A percentile compares a stretch with the other conserved stretches of the same genome.
Conservation (phyloP, 306 rosid genomes). For the Medicago lupulina region DNA sequence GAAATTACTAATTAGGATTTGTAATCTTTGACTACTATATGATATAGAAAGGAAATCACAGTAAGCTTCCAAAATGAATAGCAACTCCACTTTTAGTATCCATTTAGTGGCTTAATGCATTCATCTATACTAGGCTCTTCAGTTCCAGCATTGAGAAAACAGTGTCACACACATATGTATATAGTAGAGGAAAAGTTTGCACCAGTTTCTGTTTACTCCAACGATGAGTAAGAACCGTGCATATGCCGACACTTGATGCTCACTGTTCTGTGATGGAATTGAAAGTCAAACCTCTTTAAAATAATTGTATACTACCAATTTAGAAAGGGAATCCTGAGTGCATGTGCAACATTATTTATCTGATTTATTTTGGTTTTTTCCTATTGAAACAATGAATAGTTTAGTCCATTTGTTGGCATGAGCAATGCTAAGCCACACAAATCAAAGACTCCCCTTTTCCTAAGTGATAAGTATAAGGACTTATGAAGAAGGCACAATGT, state of each 20-base stretch:
- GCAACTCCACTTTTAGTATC: slow-evolving; percentile 59
- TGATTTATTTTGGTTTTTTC: slow-evolving; percentile 33
- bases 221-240: slow-evolving; percentile 36
- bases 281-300: slow-evolving; percentile 11
- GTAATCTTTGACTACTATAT: slow-evolving; percentile 38
- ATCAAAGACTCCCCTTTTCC: slow-evolving; percentile 6
- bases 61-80: slow-evolving; percentile 73
- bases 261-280: slow-evolving; percentile 21
- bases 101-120: slow-evolving; percentile 45
- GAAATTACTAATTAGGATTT: slow-evolving; percentile 20
- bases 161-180: slow-evolving; percentile 38
- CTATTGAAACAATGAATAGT: background rate
- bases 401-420: slow-evolving; percentile 36
- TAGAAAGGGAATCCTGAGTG: slow-evolving; percentile 28
- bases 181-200: slow-evolving; percentile 35
- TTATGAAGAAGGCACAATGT: slow-evolving; percentile 6
- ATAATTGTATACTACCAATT: slow-evolving; percentile 29
- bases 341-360: slow-evolving; percentile 10
- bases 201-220: slow-evolving; percentile 40
- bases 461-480: slow-evolving; percentile 11
- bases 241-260: slow-evolving; percentile 34
- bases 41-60: slow-evolving; percentile 30
- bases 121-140: slow-evolving; percentile 22
- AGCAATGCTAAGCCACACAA: slow-evolving; percentile 40
- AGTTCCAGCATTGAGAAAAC: slow-evolving; percentile 36